A percentile compares a stretch with the other conserved stretches of the same genome.
Conservation (phyloP, 345 rosid genomes). For the Tarenaya hassleriana region DNA sequence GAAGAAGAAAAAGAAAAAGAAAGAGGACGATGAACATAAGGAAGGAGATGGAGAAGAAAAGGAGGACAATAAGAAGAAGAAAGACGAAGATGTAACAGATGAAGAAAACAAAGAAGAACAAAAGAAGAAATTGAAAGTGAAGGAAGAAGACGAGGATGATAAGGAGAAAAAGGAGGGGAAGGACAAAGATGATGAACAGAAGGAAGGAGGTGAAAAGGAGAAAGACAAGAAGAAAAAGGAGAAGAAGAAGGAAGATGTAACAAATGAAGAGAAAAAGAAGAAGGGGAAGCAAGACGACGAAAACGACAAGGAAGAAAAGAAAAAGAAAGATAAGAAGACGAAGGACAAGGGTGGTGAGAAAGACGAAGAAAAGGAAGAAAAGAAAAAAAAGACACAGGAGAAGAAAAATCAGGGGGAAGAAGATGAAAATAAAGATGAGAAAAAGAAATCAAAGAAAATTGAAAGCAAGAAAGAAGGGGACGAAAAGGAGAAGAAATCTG, state of each 20-base stretch:
- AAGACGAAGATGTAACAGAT: slow-evolving; percentile 9
- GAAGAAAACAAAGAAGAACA: slow-evolving; percentile 13
- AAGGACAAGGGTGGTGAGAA: slow-evolving; percentile 7
- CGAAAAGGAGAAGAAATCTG: slow-evolving; percentile 17
- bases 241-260: neutral
- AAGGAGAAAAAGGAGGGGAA: slow-evolving; percentile 5
- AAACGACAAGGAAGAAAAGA: slow-evolving; percentile 17
- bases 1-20: neutral
- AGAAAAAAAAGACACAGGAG: slow-evolving; percentile 13
- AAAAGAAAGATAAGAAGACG: slow-evolving; percentile 7
- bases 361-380: neutral
- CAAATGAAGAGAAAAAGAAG: slow-evolving; percentile 9
- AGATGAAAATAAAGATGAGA: slow-evolving; percentile 3
- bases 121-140: neutral
- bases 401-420: slow-evolving; percentile 16
- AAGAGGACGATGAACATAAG: slow-evolving; percentile 11
- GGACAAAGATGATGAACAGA: slow-evolving; percentile 5
- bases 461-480: slow-evolving; percentile 12
- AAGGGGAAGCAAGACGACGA: slow-evolving; percentile 1
- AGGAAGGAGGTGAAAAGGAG: slow-evolving; percentile 6
- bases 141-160: neutral
- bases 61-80: slow-evolving; percentile 8
- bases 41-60: slow-evolving; percentile 16
- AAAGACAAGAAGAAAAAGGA: neutral
- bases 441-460: slow-evolving; percentile 1